These are phyloP conservation scores for Periconia sp. DNA, from an alignment of 2,329 filamentous ascomycete genomes.

Conservation along the genomic window DNA sequence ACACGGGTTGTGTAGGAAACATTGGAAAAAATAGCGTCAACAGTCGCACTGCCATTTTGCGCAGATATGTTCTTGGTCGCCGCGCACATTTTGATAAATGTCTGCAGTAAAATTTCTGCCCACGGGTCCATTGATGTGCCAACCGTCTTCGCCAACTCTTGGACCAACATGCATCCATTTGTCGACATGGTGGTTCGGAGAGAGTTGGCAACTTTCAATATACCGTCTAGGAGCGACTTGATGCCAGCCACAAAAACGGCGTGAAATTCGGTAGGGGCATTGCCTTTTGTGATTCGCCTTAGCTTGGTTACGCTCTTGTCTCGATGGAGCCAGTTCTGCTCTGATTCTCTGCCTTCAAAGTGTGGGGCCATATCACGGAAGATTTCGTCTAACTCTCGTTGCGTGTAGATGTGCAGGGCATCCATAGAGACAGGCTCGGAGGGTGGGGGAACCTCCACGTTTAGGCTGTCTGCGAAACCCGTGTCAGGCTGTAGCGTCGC, in stretches of 20 bases:
- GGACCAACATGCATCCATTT: conserved; percentile 79
- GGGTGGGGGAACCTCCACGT: conserved; percentile 62
- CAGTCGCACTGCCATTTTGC: conserved; percentile 76
- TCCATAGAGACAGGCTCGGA: conserved; percentile 70
- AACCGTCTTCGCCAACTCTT: conserved; percentile 77
- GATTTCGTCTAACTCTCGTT: conserved; percentile 84
- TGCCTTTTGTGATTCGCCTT: conserved; percentile 78
- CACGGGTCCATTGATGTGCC: conserved; percentile 82
- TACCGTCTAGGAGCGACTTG: conserved; percentile 78
- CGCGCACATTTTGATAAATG: conserved; percentile 84
- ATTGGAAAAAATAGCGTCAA: conserved; percentile 78
- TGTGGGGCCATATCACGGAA: conserved; percentile 77
- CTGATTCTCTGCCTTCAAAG: conserved; percentile 87
- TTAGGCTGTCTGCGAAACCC: conserved; percentile 47
- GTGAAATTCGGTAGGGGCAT: conserved; percentile 75
- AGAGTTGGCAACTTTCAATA: conserved; percentile 81
- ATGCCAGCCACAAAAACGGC: conserved; percentile 70
- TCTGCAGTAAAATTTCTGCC: conserved; percentile 87
- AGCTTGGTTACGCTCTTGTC: conserved; percentile 80
- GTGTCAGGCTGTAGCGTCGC: conserved; percentile 44
- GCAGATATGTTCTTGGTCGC: conserved; percentile 92
- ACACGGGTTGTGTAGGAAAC: conserved; percentile 79
- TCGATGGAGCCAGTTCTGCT: conserved; percentile 86
- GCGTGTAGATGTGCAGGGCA: conserved; percentile 79
- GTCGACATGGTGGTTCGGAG: conserved; percentile 88